These are phyloP conservation scores for Nematodospora anomalae DNA, from an alignment of 1,139 yeast species.

Conservation along the genomic window DNA sequence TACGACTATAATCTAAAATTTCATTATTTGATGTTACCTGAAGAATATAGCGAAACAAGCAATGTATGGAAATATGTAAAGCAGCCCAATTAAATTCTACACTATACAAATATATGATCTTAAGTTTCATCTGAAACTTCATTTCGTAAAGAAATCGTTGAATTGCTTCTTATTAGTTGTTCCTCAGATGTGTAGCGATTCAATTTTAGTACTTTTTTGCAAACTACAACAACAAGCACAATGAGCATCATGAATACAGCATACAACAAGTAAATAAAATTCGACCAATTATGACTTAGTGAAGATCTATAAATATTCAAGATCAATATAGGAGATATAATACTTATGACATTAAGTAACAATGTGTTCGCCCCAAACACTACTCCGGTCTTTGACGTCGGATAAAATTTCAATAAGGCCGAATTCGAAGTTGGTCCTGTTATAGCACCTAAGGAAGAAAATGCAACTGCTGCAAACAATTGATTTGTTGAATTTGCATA, in stretches of 20 bases:
- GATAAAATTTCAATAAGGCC: conserved; percentile 37
- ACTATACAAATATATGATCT: not conserved
- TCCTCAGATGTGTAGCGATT: conserved; percentile 6
- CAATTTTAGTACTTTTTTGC: conserved; percentile 7
- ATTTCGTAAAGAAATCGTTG: conserved; percentile 7
- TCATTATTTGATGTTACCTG: conserved; percentile 45
- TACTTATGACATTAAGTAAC: conserved; percentile 28
- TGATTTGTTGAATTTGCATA: conserved; percentile 17
- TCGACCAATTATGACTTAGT: conserved; percentile 10
- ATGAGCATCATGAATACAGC: conserved; percentile 8
- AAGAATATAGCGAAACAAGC: conserved; percentile 30
- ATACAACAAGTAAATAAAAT: conserved; percentile 14
- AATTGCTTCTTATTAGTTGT: conserved; percentile 8
- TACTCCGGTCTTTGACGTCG: conserved; percentile 41
- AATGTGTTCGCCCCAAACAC: conserved; percentile 39
- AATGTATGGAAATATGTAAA: conserved; percentile 33
- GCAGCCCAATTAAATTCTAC: not conserved
- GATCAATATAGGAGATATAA: conserved; percentile 28
- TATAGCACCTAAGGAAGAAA: conserved; percentile 47
- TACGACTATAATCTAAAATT: conserved; percentile 34
- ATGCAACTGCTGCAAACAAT: conserved; percentile 22
- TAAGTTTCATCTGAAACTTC: not conserved
- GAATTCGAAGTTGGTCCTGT: conserved; percentile 35
- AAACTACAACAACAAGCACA: conserved; percentile 4
- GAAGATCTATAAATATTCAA: conserved; percentile 30